Percentiles rank a stretch among this genome's conserved stretches.
These are phyloP conservation scores for Lipomyces sp. DNA, from an alignment of 805 yeast species.

Conservation along the genomic window DNA sequence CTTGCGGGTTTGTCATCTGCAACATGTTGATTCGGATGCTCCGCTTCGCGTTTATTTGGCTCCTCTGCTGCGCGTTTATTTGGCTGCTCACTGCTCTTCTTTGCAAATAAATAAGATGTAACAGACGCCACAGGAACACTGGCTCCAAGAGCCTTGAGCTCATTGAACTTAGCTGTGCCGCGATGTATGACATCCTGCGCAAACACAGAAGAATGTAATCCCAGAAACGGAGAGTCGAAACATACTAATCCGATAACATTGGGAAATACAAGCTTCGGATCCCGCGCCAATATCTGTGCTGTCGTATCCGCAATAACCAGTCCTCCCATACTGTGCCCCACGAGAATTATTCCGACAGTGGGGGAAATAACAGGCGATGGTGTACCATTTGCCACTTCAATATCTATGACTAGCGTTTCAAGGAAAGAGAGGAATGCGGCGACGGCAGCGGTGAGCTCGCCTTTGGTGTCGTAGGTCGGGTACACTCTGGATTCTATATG, in stretches of 20 bases:
- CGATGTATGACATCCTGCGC: conserved; percentile 34
- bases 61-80: conserved; percentile 23
- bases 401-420: conserved; percentile 31
- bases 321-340: conserved; percentile 38
- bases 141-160: conserved; percentile 19
- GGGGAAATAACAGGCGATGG: conserved; percentile 33
- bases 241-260: conserved; percentile 33
- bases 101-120: conserved; percentile 32
- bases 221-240: conserved; percentile 36
- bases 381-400: conserved; percentile 27
- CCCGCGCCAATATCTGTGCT: conserved; percentile 27
- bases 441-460: conserved; percentile 28
- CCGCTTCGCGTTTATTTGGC: conserved; percentile 18
- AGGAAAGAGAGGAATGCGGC: conserved; percentile 13
- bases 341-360: conserved; percentile 30
- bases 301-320: conserved; percentile 28
- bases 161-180: conserved; percentile 33
- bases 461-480: conserved; percentile 34
- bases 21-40: conserved; percentile 24
- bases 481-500: conserved; percentile 16
- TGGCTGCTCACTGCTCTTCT: conserved; percentile 34
- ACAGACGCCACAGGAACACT: conserved; percentile 29
- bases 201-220: conserved; percentile 35
- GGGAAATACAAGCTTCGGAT: conserved; percentile 25
- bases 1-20: neutral